Percentiles rank a stretch among this genome's conserved stretches.
Evolutionary conservation across 169 alveolate species (phyloP).

Genomic region (Ichthyophthirius multifiliis): DNA sequence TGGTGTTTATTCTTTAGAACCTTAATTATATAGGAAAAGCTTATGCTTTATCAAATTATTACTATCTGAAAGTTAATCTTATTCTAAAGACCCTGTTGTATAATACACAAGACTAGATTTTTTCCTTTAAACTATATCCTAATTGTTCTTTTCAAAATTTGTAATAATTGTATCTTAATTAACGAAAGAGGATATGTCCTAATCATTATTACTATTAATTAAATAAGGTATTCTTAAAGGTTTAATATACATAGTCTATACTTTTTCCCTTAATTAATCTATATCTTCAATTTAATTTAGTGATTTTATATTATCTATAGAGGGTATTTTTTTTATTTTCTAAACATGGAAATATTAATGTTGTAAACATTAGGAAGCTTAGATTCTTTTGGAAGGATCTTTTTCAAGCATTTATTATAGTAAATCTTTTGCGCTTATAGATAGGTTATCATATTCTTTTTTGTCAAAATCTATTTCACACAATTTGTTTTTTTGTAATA

Average conservation of each 20-base stretch:
- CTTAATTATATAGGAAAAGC: too few relatives aligned
- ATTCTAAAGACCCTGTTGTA: neutral
- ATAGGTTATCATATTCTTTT: slow-evolving; percentile 57
- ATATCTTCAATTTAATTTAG: slow-evolving; percentile 7
- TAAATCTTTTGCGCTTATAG: slow-evolving; percentile 59
- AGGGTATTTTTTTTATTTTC: neutral
- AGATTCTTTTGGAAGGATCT: slow-evolving; percentile 63
- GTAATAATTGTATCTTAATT: slow-evolving; percentile 12
- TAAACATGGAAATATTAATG: slow-evolving; percentile 51
- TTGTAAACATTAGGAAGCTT: slow-evolving; percentile 58
- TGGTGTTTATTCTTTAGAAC: too few relatives aligned
- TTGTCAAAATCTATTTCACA: slow-evolving; percentile 59
- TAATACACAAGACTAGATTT: neutral
- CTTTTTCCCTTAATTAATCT: neutral
- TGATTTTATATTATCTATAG: neutral
- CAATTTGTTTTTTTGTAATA: slow-evolving; percentile 58
- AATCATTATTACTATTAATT: neutral
- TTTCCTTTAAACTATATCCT: neutral
- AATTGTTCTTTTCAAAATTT: too few relatives aligned
- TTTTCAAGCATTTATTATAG: slow-evolving; percentile 67
- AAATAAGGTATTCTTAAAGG: slow-evolving; percentile 3
- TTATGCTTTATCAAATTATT: too few relatives aligned
- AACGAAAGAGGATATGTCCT: neutral
- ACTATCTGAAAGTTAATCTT: too few relatives aligned
- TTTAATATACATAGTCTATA: neutral